A percentile compares a stretch with the other conserved stretches of the same genome.
Conservation (phyloP, 2,329 filamentous ascomycete genomes). For the Sporothrix luriei region DNA sequence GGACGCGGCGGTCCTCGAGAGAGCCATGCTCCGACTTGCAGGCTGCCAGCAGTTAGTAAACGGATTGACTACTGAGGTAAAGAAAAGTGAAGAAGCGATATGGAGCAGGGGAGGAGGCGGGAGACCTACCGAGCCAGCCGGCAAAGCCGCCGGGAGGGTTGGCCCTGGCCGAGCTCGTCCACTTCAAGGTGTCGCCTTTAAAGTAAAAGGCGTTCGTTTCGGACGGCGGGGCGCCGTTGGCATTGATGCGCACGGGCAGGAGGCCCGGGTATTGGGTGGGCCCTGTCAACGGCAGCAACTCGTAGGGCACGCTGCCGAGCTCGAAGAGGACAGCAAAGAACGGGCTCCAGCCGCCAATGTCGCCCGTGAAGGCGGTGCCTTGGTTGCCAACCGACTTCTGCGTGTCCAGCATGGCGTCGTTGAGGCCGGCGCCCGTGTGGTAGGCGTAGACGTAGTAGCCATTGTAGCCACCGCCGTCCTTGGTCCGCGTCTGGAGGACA, state of each 20-base stretch:
- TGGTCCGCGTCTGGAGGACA: constrained; percentile 20
- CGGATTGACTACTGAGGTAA: too few relatives aligned
- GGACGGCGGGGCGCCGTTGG: neutral
- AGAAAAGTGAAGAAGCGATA: neutral
- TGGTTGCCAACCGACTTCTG: neutral
- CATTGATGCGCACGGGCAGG: constrained; percentile 25
- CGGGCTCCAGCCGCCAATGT: neutral
- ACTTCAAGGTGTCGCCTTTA: constrained; percentile 13
- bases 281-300: constrained; percentile 4
- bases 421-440: constrained; percentile 30
- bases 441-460: constrained; percentile 31
- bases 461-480: neutral
- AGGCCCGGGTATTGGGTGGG: constrained; percentile 2
- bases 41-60: neutral
- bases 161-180: constrained; percentile 26
- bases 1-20: neutral
- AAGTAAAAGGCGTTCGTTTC: constrained; percentile 30
- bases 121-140: constrained; percentile 31
- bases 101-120: neutral
- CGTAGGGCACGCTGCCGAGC: constrained; percentile 17
- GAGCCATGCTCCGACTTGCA: constrained; percentile 10
- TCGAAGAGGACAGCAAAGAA: constrained; percentile 25
- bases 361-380: neutral
- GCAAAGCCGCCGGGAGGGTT: constrained; percentile 10
- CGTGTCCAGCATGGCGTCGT: constrained; percentile 30